Conservation (phyloP, 169 alveolate species). For the Perkinsus marinus region DNA sequence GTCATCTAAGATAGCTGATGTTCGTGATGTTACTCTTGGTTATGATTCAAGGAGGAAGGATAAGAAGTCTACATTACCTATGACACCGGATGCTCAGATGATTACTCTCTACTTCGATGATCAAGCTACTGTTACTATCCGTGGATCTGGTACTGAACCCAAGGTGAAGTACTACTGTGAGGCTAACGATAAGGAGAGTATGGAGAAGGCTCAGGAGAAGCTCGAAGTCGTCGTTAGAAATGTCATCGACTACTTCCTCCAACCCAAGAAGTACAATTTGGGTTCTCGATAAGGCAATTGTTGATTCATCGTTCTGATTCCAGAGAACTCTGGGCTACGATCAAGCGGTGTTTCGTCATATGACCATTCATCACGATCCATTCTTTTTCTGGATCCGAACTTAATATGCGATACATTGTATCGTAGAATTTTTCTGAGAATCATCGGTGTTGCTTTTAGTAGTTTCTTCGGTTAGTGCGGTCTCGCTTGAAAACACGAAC, state of each 20-base stretch:
- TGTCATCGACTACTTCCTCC: slow-evolving; percentile 31
- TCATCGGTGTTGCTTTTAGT: too few species aligned
- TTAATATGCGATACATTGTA: too few species aligned
- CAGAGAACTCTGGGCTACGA: too few species aligned
- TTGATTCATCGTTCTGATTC: too few species aligned
- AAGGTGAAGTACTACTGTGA: slow-evolving; percentile 41
- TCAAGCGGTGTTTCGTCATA: too few species aligned
- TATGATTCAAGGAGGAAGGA: slow-evolving; percentile 33
- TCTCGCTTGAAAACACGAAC: too few species aligned
- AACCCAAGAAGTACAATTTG: slow-evolving; percentile 23
- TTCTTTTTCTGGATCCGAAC: too few species aligned
- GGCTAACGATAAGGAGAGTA: slow-evolving; percentile 9
- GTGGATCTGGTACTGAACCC: slow-evolving; percentile 50
- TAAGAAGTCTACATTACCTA: slow-evolving; percentile 31
- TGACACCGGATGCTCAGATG: slow-evolving; percentile 34
- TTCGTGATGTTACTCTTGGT: slow-evolving; percentile 40
- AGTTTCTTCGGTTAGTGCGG: too few species aligned
- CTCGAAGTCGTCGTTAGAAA: slow-evolving; percentile 29
- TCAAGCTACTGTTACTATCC: slow-evolving; percentile 22
- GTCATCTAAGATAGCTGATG: slow-evolving; percentile 24
- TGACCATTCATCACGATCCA: too few species aligned
- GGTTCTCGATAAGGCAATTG: too few species aligned
- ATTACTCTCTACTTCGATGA: slow-evolving; percentile 35
- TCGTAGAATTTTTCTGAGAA: too few species aligned
- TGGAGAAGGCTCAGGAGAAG: slow-evolving; percentile 25